Percentiles rank a stretch among this genome's conserved stretches.
Conservation (phyloP, 2,329 filamentous ascomycete species). For the Xylogone sp. region DNA sequence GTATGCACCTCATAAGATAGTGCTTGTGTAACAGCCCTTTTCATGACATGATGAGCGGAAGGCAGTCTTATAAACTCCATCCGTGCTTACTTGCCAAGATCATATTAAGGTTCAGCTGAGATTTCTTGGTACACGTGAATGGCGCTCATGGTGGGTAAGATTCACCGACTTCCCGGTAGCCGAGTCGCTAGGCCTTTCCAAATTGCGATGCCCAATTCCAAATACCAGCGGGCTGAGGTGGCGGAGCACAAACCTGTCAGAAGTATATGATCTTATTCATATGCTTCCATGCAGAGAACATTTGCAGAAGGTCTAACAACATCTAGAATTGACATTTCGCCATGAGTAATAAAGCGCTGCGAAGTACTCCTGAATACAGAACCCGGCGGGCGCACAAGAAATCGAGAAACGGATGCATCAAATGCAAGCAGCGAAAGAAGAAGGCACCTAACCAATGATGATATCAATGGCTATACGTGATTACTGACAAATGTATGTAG, state of each 20-base stretch:
- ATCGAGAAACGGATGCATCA: constrained; percentile 2
- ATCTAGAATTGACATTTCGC: not conserved
- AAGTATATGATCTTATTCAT: not conserved
- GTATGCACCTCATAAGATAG: too few relatives aligned
- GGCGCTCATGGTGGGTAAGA: too few relatives aligned
- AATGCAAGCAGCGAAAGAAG: constrained; percentile 1
- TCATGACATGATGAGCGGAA: too few relatives aligned
- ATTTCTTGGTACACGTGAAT: too few relatives aligned
- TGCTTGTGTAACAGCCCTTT: too few relatives aligned
- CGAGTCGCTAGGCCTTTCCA: not conserved
- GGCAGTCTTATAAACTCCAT: too few relatives aligned
- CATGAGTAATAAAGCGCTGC: not conserved
- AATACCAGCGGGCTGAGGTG: not conserved
- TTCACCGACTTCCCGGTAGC: too few relatives aligned
- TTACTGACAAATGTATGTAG: constrained; percentile 18
- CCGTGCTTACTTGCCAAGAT: too few relatives aligned
- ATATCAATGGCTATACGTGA: not conserved
- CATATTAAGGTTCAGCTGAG: too few relatives aligned
- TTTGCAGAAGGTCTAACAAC: not conserved
- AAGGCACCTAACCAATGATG: not conserved
- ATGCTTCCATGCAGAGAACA: not conserved
- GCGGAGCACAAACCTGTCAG: not conserved
- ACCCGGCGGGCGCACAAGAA: constrained; percentile 4
- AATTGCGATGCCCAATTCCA: not conserved
- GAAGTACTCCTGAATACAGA: not conserved